Evolutionary conservation across 768 basidiomycete species (phyloP).

Genomic region (Trametes cubensis): DNA sequence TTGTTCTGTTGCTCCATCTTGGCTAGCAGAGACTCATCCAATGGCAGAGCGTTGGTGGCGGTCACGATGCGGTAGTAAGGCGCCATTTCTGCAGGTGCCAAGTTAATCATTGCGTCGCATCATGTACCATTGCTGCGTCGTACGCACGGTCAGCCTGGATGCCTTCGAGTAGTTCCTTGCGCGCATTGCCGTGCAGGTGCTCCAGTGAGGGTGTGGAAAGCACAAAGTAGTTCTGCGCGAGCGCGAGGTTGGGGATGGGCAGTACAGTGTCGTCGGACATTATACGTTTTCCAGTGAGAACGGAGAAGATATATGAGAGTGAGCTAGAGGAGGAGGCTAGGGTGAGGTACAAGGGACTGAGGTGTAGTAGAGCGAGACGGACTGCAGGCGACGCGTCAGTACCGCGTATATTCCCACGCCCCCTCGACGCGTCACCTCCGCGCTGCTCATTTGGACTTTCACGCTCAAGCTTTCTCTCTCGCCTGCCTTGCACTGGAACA

Average conservation of each 20-base stretch:
- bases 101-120: background rate
- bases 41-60: slow-evolving; percentile 49
- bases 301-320: background rate
- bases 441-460: slow-evolving; percentile 6
- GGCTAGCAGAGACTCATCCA: slow-evolving; percentile 55
- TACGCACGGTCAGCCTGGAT: slow-evolving; percentile 79
- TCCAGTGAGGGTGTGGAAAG: slow-evolving; percentile 63
- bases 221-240: slow-evolving; percentile 79
- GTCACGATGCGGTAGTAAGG: slow-evolving; percentile 74
- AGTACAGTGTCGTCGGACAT: slow-evolving; percentile 88
- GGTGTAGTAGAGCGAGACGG: background rate
- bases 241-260: slow-evolving; percentile 82
- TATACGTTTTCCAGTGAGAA: too few relatives aligned
- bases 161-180: slow-evolving; percentile 64
- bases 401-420: slow-evolving; percentile 34
- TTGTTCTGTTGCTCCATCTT: slow-evolving; percentile 71
- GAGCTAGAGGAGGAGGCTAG: slow-evolving; percentile 2
- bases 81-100: slow-evolving; percentile 71
- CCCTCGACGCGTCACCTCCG: slow-evolving; percentile 37
- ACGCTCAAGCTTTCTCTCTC: background rate
- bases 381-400: slow-evolving; percentile 39
- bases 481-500: too few relatives aligned
- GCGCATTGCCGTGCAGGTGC: slow-evolving; percentile 69
- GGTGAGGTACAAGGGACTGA: background rate
- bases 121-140: background rate